These are phyloP conservation scores for Colletotrichum gigasporum DNA, from an alignment of 2,329 filamentous ascomycete genomes.

Conservation along the genomic window DNA sequence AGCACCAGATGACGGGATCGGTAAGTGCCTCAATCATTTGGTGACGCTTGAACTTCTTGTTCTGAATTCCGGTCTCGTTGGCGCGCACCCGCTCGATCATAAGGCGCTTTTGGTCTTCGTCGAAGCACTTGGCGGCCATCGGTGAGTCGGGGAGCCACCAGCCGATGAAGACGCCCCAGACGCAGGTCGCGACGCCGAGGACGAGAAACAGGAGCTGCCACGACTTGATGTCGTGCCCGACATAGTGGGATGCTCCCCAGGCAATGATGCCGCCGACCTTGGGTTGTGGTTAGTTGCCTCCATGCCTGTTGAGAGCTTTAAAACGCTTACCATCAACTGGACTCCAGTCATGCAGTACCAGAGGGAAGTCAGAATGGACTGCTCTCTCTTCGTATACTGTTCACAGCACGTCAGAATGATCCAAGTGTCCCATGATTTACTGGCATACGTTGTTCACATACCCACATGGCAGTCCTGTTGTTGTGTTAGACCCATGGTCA, in stretches of 20 bases:
- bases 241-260: constrained; percentile 65
- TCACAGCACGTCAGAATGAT: neutral
- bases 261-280: constrained; percentile 62
- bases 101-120: constrained; percentile 71
- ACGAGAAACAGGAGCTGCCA: constrained; percentile 67
- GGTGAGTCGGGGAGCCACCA: constrained; percentile 67
- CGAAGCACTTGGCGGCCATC: constrained; percentile 63
- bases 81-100: constrained; percentile 76
- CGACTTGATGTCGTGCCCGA: constrained; percentile 38
- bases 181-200: constrained; percentile 68
- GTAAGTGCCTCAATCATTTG: constrained; percentile 65
- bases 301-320: no score
- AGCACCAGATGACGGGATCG: constrained; percentile 66
- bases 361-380: constrained; percentile 68
- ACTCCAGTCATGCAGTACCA: constrained; percentile 72
- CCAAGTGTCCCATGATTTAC: no score
- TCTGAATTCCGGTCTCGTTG: constrained; percentile 82
- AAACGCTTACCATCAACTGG: constrained; percentile 57
- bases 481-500: neutral
- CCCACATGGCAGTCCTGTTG: constrained; percentile 49
- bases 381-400: constrained; percentile 58
- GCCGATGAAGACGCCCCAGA: constrained; percentile 66
- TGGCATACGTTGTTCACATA: neutral
- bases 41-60: constrained; percentile 72
- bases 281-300: neutral